Conservation (phyloP, 169 alveolate genomes). For the Eimeria necatrix region DNA sequence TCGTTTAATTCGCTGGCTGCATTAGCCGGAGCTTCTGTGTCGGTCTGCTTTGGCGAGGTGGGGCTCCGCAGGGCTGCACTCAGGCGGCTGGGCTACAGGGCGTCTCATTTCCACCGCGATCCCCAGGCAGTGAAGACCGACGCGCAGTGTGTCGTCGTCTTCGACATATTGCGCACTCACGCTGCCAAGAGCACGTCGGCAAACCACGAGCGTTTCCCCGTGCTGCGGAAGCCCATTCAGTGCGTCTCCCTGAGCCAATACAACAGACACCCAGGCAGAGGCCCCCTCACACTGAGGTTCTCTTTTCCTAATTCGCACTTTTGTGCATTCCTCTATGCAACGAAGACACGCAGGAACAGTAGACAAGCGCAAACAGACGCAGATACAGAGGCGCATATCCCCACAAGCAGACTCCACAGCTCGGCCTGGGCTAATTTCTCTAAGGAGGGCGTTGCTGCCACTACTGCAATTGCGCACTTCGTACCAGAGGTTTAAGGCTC, state of each 20-base stretch:
- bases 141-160: constrained; percentile 88
- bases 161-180: constrained; percentile 90
- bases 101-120: constrained; percentile 92
- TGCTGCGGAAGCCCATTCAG: constrained; percentile 68
- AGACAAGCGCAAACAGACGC: no score
- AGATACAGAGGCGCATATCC: no score
- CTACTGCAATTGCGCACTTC: no score
- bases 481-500: no score
- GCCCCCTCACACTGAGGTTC: neutral
- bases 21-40: no score
- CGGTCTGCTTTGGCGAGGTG: no score
- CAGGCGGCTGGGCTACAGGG: constrained; percentile 86
- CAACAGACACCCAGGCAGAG: neutral
- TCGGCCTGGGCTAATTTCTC: no score
- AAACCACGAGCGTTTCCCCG: constrained; percentile 19
- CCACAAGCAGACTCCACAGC: no score
- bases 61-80: constrained; percentile 86
- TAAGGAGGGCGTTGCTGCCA: no score
- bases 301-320: neutral
- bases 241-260: neutral
- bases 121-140: constrained; percentile 91
- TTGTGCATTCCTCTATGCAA: neutral
- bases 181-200: constrained; percentile 79
- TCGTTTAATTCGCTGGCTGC: no score
- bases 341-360: no score